Evolutionary conservation across 1,284 basidiomycete species (phyloP), one percentile per base, ranked within the genome.

Genomic region (Austroboletus olivaceoglutinosus): DNA sequence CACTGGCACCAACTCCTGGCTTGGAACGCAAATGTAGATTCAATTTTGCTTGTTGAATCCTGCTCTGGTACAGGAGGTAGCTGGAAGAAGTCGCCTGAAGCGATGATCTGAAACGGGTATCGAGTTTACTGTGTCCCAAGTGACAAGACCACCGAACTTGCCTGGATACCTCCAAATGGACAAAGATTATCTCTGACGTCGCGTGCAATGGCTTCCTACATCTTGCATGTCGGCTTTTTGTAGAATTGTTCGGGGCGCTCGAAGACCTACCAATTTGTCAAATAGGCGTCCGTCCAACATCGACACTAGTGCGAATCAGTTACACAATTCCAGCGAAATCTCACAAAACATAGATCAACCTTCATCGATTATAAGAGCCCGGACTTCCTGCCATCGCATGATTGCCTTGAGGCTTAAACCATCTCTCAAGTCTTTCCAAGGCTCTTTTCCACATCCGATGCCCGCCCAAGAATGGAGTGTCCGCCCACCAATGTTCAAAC

Each of bases 31-130:
- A 86, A 89, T 2, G 61, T 69, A 2, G 70, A 50, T 1, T 73
- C 69, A 13, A 73, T 70, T 7, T 38, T 53, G 0, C 61, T 58
- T 1, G 61, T 62, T 9, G 64, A 64, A 45, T 67, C 62, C 31
- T 67, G 65, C 9, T 76, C 74, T 2, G 81, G 80, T 3, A 91
- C 87, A 0, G 89, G 89, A 5, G 89, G 89, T 2, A 91, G 73
- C 66, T 92, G 89, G 67, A 82, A 89, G 64, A 91, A 91, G 66
- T 91, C 89, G 9, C 89, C 88, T 0, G 84, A 85, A n/a, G 88
- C 61, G 41, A 91, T 77, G 46, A 92, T 74, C 78, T 89, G 62
- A 39, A 39, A 47, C 45, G 43, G n/a, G 25, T 6, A 29, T 56
- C 45, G 52, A 31, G 33, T 53, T 31, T 42, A 30, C 18, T n/a